A percentile compares a stretch with the other conserved stretches of the same genome.
Conservation (phyloP, 2,329 filamentous ascomycete species). For the Meredithiella fracta region DNA sequence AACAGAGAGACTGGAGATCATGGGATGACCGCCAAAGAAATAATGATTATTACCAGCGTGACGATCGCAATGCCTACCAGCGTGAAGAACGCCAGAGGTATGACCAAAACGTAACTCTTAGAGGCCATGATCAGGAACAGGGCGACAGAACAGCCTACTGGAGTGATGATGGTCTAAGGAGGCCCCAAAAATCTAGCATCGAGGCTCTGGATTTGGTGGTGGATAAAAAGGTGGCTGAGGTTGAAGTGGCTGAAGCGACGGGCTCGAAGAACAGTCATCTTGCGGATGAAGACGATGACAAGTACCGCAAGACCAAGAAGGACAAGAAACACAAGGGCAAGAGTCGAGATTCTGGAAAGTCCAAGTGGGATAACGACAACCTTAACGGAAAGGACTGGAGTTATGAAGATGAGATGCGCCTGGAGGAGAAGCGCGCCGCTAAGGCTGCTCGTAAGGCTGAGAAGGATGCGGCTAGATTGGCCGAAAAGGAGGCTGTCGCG, state of each 20-base stretch:
- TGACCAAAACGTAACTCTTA: no score
- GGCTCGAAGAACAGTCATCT: background rate
- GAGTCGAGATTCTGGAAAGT: background rate
- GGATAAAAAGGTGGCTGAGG: background rate
- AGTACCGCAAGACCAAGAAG: background rate
- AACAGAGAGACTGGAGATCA: no score
- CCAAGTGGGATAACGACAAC: slow-evolving; percentile 6
- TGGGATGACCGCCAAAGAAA: no score
- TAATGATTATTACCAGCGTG: no score
- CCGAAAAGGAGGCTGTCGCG: slow-evolving; percentile 21
- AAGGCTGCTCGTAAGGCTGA: slow-evolving; percentile 13
- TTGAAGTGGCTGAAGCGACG: background rate
- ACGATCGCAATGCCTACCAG: no score
- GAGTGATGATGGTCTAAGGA: no score
- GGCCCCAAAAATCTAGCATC: background rate
- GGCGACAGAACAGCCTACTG: background rate
- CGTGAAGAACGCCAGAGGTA: no score
- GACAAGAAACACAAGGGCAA: slow-evolving; percentile 11
- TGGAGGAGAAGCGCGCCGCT: slow-evolving; percentile 8
- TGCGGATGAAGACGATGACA: background rate
- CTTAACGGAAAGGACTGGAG: slow-evolving; percentile 9
- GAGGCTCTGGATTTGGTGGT: slow-evolving; percentile 10
- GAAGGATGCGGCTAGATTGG: slow-evolving; percentile 11
- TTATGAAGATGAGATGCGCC: slow-evolving; percentile 9
- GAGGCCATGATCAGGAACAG: background rate